Conservation (phyloP, 2,329 filamentous ascomycete genomes). For the Fusarium penzigii region DNA sequence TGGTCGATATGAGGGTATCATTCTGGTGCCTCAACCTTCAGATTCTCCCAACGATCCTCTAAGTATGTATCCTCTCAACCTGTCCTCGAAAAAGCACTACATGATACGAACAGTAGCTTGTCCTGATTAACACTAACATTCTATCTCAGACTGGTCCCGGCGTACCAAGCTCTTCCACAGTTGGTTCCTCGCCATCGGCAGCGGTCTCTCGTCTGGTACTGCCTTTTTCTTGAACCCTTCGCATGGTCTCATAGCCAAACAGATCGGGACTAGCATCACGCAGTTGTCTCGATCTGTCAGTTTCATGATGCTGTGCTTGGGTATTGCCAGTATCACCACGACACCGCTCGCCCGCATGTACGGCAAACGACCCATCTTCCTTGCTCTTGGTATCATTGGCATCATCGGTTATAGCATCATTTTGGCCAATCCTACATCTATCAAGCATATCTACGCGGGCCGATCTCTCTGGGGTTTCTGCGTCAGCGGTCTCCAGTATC, state of each 20-base stretch:
- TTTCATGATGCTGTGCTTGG: neutral
- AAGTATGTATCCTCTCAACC: neutral
- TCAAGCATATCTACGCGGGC: neutral
- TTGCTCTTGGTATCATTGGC: neutral
- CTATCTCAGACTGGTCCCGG: neutral
- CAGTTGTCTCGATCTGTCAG: neutral
- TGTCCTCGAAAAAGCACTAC: neutral
- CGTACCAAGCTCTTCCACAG: neutral
- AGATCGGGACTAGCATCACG: neutral
- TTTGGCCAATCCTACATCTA: neutral
- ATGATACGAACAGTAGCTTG: neutral
- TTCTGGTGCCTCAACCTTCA: neutral
- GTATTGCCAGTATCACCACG: neutral
- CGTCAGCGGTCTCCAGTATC: neutral
- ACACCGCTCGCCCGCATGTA: neutral
- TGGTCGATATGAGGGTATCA: neutral
- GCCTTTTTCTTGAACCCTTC: neutral
- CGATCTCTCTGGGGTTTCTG: neutral
- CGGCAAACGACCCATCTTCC: neutral
- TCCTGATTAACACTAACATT: neutral
- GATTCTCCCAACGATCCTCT: neutral
- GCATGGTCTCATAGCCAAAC: neutral
- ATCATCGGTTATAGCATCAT: neutral
- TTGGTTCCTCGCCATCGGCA: neutral
- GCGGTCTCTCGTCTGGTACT: neutral